phyloP scores from a whole-genome alignment of 2,329 filamentous ascomycete species.

The Verticillium zaregamsianum region DNA sequence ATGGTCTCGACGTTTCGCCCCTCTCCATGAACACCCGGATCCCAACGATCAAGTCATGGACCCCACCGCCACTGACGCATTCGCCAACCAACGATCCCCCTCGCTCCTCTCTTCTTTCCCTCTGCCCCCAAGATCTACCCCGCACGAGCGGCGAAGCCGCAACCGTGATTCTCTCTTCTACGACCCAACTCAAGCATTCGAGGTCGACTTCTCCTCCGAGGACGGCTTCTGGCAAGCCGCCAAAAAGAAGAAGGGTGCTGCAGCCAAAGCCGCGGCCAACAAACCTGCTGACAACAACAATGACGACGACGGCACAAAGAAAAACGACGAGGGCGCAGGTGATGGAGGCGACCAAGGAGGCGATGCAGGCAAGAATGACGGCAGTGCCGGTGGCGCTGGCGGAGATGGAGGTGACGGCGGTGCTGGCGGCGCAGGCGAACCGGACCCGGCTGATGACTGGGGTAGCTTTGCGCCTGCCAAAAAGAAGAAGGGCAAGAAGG shows the following conservation, averaged over 20 bases:
- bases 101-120: constrained; percentile 16
- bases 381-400: constrained; percentile 8
- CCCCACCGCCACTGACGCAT: constrained; percentile 24
- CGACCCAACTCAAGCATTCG: constrained; percentile 39
- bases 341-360: constrained; percentile 22
- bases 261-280: constrained; percentile 36
- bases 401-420: constrained; percentile 23
- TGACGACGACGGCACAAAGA: constrained; percentile 36
- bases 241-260: constrained; percentile 52
- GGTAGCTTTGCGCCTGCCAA: constrained; percentile 43
- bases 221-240: constrained; percentile 50
- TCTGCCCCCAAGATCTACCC: constrained; percentile 15
- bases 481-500: constrained; percentile 54
- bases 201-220: constrained; percentile 54
- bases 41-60: constrained; percentile 20
- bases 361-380: constrained; percentile 5
- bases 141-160: constrained; percentile 13
- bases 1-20: constrained; percentile 26
- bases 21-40: constrained; percentile 16
- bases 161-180: constrained; percentile 32
- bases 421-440: constrained; percentile 29
- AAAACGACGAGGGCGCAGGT: constrained; percentile 29
- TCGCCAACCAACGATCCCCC: constrained; percentile 20
- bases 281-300: constrained; percentile 34
- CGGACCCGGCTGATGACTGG: constrained; percentile 48